Evolutionary conservation across 345 rosid species (phyloP).

Genomic region (Limnanthes douglasii): DNA sequence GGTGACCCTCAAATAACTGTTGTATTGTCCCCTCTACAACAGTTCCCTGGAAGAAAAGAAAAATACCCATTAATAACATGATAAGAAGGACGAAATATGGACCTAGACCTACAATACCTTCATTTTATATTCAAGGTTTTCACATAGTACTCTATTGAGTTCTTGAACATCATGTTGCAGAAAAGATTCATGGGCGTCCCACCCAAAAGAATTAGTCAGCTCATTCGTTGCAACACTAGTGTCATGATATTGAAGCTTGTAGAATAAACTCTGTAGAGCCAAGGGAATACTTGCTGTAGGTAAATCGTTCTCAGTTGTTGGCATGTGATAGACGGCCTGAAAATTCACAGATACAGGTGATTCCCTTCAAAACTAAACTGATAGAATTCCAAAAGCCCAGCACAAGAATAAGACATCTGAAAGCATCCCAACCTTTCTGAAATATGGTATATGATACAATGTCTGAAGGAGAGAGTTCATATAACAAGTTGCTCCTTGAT

Average conservation of each 20-base stretch:
- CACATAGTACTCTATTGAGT: slow-evolving; percentile 37
- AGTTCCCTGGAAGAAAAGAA: slow-evolving; percentile 25
- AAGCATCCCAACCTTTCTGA: slow-evolving; percentile 43
- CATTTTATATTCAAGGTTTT: slow-evolving; percentile 49
- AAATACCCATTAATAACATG: background rate
- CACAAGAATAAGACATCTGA: slow-evolving; percentile 5
- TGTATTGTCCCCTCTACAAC: slow-evolving; percentile 49
- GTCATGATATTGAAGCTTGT: slow-evolving; percentile 40
- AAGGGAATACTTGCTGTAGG: slow-evolving; percentile 46
- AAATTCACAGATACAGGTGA: slow-evolving; percentile 10
- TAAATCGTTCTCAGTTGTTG: slow-evolving; percentile 58
- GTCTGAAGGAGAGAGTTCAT: slow-evolving; percentile 59
- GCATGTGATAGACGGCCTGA: slow-evolving; percentile 67
- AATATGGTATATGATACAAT: slow-evolving; percentile 43
- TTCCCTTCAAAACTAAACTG: slow-evolving; percentile 1
- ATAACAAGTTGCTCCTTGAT: slow-evolving; percentile 64
- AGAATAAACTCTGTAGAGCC: slow-evolving; percentile 39
- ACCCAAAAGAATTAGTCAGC: slow-evolving; percentile 34
- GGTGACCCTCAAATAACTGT: slow-evolving; percentile 41
- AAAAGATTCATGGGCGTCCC: slow-evolving; percentile 37
- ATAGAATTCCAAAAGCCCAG: slow-evolving; percentile 2
- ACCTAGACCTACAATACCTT: slow-evolving; percentile 22
- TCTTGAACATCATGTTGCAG: slow-evolving; percentile 54
- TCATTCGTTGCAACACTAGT: slow-evolving; percentile 45
- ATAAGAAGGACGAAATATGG: no score